Conservation (phyloP, 192 early-diverging fungal genomes). For the Globomyces pollinis-pini region DNA sequence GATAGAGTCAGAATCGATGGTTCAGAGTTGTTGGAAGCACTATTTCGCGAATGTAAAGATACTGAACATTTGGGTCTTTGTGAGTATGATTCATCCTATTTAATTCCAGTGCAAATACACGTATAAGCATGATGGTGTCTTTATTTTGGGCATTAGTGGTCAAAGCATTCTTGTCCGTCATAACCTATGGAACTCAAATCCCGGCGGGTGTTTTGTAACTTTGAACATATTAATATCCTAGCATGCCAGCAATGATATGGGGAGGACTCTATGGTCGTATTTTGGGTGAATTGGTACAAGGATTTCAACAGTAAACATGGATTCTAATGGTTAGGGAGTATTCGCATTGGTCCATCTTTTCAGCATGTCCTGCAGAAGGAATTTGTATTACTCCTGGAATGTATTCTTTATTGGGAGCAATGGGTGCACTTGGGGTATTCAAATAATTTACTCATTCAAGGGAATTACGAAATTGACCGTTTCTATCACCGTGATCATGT, state of each 20-base stretch:
- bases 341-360: slow-evolving; percentile 36
- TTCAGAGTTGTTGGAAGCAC: slow-evolving; percentile 74
- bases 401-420: slow-evolving; percentile 92
- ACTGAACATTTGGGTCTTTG: background rate
- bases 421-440: slow-evolving; percentile 79
- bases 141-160: slow-evolving; percentile 54
- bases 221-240: too few relatives aligned
- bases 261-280: slow-evolving; percentile 47
- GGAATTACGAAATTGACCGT: slow-evolving; percentile 56
- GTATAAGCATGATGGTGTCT: slow-evolving; percentile 37
- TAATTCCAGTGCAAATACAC: background rate
- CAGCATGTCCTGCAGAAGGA: slow-evolving; percentile 31
- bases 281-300: slow-evolving; percentile 5
- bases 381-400: slow-evolving; percentile 73
- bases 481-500: slow-evolving; percentile 87
- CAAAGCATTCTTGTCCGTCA: slow-evolving; percentile 10
- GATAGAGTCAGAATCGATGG: slow-evolving; percentile 76
- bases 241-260: slow-evolving; percentile 81
- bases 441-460: too few relatives aligned
- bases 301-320: too few relatives aligned
- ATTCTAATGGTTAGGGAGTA: too few relatives aligned
- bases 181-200: slow-evolving; percentile 50
- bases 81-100: background rate
- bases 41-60: slow-evolving; percentile 83
- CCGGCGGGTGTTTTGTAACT: slow-evolving; percentile 78